A percentile compares a stretch with the other conserved stretches of the same genome.
Conservation (phyloP, 1,139 yeast genomes). For the Geotrichum histeridarum region DNA sequence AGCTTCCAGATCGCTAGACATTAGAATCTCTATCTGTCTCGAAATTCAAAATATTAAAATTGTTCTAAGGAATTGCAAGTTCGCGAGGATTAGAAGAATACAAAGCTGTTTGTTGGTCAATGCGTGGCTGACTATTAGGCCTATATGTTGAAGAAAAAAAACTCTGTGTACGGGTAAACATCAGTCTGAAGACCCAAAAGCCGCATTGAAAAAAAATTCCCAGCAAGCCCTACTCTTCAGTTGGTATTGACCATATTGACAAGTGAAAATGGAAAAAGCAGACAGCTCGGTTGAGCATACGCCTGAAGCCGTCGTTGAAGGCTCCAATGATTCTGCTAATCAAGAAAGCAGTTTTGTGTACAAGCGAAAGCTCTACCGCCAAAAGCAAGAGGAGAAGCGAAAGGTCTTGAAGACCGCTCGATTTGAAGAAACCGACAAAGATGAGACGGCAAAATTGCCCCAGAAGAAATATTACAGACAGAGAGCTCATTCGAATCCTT, state of each 20-base stretch:
- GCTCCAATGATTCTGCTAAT: not conserved
- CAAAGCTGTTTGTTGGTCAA: too few species aligned
- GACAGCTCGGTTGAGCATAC: not conserved
- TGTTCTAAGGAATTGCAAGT: too few species aligned
- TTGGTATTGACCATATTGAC: not conserved
- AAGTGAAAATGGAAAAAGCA: not conserved
- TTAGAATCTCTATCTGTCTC: not conserved
- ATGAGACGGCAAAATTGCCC: slow-evolving; percentile 34
- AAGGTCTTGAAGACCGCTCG: slow-evolving; percentile 34
- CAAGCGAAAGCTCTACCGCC: slow-evolving; percentile 40
- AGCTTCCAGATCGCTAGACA: slow-evolving; percentile 15
- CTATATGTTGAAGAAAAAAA: not conserved
- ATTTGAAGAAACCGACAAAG: slow-evolving; percentile 29
- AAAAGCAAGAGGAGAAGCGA: slow-evolving; percentile 39
- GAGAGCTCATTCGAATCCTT: slow-evolving; percentile 96
- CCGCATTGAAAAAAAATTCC: slow-evolving; percentile 7
- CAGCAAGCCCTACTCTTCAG: too few species aligned
- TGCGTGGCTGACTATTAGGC: too few species aligned
- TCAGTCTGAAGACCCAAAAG: not conserved
- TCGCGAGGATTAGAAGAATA: too few species aligned
- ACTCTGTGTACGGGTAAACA: not conserved
- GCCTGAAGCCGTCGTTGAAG: not conserved
- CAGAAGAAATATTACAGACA: slow-evolving; percentile 83
- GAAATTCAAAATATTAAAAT: too few species aligned
- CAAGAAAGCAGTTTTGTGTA: slow-evolving; percentile 16